These are phyloP conservation scores for Diospyros kaki DNA, from an alignment of 148 eudicot genomes.

Conservation along the genomic window DNA sequence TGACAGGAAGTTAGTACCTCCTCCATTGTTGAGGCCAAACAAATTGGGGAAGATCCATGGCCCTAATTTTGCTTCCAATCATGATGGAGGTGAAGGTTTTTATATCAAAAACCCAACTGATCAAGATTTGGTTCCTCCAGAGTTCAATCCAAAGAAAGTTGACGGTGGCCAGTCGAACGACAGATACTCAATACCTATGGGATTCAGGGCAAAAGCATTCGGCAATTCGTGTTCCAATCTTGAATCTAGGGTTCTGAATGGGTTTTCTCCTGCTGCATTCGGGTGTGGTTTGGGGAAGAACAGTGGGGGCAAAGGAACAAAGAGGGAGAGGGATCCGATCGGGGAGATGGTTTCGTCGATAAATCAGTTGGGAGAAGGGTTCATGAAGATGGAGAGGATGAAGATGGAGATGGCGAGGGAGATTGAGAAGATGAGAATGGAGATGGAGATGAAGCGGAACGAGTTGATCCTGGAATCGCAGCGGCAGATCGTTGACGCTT, in stretches of 20 bases:
- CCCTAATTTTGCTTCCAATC: slow-evolving; percentile 1
- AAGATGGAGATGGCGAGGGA: slow-evolving; percentile 83
- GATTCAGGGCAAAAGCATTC: slow-evolving; percentile 12
- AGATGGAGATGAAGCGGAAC: slow-evolving; percentile 84
- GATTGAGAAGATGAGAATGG: slow-evolving; percentile 68
- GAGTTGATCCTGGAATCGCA: slow-evolving; percentile 74
- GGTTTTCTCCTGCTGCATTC: not conserved
- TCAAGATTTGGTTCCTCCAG: not conserved
- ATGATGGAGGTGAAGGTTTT: slow-evolving; percentile 11
- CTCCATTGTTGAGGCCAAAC: slow-evolving; percentile 14
- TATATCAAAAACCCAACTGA: slow-evolving; percentile 11
- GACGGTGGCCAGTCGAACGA: not conserved
- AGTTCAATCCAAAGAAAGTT: not conserved
- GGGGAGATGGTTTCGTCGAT: slow-evolving; percentile 60
- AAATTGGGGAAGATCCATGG: slow-evolving; percentile 14
- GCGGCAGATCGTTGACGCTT: slow-evolving; percentile 66
- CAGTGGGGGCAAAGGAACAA: slow-evolving; percentile 26
- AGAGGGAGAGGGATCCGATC: slow-evolving; percentile 30
- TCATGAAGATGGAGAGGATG: slow-evolving; percentile 77
- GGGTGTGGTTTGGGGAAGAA: slow-evolving; percentile 22
- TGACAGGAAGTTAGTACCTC: slow-evolving; percentile 8
- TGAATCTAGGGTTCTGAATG: slow-evolving; percentile 9
- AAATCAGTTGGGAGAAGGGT: slow-evolving; percentile 65
- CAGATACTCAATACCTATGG: slow-evolving; percentile 8
- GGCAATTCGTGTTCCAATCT: slow-evolving; percentile 7